Evolutionary conservation across 345 rosid genomes (phyloP).

Genomic region (Salix udensis): DNA sequence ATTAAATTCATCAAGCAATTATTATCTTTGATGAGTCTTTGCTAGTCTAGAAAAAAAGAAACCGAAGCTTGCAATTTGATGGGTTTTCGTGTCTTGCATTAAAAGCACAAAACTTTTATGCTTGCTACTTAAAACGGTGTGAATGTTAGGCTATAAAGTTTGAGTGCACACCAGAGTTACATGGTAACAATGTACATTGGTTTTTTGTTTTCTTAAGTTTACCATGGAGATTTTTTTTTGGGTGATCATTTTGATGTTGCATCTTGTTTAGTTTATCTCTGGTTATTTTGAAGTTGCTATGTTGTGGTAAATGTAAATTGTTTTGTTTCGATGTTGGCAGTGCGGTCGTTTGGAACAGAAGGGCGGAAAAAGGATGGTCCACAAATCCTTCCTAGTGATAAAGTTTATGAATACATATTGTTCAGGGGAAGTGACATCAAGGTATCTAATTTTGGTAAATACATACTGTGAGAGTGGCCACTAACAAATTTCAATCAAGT

Average conservation of each 20-base stretch:
- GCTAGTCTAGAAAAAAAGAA: not conserved
- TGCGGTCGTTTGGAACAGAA: constrained; percentile 74
- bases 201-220: not conserved
- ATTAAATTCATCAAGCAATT: not conserved
- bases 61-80: not conserved
- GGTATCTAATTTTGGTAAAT: constrained; percentile 27
- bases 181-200: not conserved
- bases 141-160: not conserved
- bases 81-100: not conserved
- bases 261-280: not conserved
- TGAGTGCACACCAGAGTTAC: not conserved
- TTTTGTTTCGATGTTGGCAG: constrained; percentile 28
- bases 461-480: not conserved
- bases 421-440: constrained; percentile 68
- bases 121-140: not conserved
- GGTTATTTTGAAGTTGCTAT: not conserved
- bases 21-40: not conserved
- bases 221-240: not conserved
- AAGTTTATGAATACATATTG: constrained; percentile 61
- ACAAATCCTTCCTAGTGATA: constrained; percentile 56
- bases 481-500: not conserved
- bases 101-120: not conserved
- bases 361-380: constrained; percentile 68
- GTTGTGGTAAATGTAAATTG: no score
- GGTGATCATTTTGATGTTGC: not conserved